Evolutionary conservation across 2,329 filamentous ascomycete genomes (phyloP).

Genomic region (Cladophialophora immunda): DNA sequence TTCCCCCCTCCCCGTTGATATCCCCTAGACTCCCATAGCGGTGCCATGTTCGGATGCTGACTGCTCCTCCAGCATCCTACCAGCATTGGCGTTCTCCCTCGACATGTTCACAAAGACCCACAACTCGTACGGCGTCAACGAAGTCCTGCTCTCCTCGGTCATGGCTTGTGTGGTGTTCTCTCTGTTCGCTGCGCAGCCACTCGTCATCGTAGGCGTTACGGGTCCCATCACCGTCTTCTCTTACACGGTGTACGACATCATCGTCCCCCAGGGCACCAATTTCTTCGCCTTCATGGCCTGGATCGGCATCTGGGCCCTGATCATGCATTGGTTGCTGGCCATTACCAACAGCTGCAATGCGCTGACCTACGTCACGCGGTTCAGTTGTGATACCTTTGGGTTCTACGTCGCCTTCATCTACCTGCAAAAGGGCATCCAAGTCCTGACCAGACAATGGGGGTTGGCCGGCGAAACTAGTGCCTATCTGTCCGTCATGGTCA

Average conservation of each 20-base stretch:
- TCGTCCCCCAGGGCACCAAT: slow-evolving; percentile 76
- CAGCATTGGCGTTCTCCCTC: slow-evolving; percentile 85
- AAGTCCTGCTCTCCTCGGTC: slow-evolving; percentile 86
- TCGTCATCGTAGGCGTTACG: slow-evolving; percentile 91
- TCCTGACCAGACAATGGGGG: slow-evolving; percentile 77
- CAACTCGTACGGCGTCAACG: slow-evolving; percentile 87
- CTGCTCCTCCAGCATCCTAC: slow-evolving; percentile 71
- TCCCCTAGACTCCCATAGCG: not conserved
- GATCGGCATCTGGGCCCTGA: slow-evolving; percentile 86
- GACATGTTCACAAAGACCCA: slow-evolving; percentile 93
- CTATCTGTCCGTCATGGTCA: slow-evolving; percentile 80
- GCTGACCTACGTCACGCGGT: slow-evolving; percentile 87
- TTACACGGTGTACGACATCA: slow-evolving; percentile 92
- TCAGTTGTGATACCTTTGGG: slow-evolving; percentile 92
- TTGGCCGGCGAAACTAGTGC: slow-evolving; percentile 66
- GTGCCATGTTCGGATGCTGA: slow-evolving; percentile 1
- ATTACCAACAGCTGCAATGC: slow-evolving; percentile 87
- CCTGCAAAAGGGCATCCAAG: slow-evolving; percentile 88
- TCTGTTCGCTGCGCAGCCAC: slow-evolving; percentile 79
- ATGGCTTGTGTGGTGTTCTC: slow-evolving; percentile 83
- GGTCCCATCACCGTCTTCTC: slow-evolving; percentile 94
- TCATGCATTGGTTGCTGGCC: slow-evolving; percentile 85
- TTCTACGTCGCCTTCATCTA: slow-evolving; percentile 95
- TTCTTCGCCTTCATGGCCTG: slow-evolving; percentile 92
- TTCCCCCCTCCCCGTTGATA: not conserved